Evolutionary conservation across 2,329 filamentous ascomycete species (phyloP), one percentile per base, ranked within the genome.

Genomic region (Aschersonia sp.): DNA sequence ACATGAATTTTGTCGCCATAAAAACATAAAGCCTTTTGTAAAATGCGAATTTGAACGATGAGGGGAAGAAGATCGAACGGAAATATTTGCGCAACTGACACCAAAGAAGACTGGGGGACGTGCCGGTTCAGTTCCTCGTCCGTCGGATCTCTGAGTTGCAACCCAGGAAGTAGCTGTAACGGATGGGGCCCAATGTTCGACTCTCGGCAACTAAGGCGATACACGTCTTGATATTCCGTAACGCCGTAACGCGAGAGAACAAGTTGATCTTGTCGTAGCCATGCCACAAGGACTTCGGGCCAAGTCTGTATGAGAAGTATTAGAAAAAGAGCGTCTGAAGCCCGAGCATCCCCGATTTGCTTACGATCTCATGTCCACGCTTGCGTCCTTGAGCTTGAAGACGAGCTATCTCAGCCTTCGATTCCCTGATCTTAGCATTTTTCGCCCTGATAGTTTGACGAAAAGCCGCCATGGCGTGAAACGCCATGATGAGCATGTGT

Each of bases 21-120:
- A 44, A 65, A 68, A n/a, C 65, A 57, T 1, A 73, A 57, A 2
- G 59, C n/a, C 0, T 57, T n/a, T 5, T 51, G 53, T 9, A 74
- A 60, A 7, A 74, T 69, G 2, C 51, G 51, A 3, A 57, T 52
- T 45, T 67, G 61, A 1, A 68, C 12, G 3, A 42, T 9, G 12
- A 9, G 45, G 10, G 49, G 35, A 7, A 45, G 30, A 9, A 9
- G 9, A 5, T 49, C 31, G 4, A 51, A 48, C 5, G 28, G 30
- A 12, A 48, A 45, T 38, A 12, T 38, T 12, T 7, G 12, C 4
- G 6, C 20, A 28, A n/a, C 41, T 20, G 32, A n/a, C n/a, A 28
- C 45, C 30, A 12, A 4, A 12, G 7, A 9, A 9, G 35, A 12
- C 7, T 38, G 35, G 7, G 35, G 7, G 35, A 38, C 12, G 35